phyloP scores from a whole-genome alignment of 78 protist genomes.

The Emiliania huxleyi region DNA sequence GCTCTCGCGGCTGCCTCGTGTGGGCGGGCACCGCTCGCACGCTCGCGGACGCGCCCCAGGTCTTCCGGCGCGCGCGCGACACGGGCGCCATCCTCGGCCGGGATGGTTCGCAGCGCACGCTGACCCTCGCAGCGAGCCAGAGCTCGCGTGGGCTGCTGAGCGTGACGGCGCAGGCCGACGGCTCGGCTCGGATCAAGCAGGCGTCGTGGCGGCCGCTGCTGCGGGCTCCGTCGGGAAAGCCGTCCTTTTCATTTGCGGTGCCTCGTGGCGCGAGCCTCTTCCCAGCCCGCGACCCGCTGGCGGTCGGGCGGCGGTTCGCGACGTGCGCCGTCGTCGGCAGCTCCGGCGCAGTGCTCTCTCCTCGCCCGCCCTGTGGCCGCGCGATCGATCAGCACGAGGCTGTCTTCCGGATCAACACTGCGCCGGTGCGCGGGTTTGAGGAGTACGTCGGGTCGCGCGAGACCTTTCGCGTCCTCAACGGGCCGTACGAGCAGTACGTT shows the following conservation, averaged over 20 bases:
- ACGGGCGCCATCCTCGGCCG: too few species aligned
- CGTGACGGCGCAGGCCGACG: not conserved
- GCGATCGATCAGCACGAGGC: not conserved
- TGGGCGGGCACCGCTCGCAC: too few species aligned
- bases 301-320: not conserved
- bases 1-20: too few species aligned
- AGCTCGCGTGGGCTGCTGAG: not conserved
- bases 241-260: not conserved
- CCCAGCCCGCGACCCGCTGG: not conserved
- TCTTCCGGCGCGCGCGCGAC: too few species aligned
- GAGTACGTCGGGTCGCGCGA: not conserved
- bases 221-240: not conserved
- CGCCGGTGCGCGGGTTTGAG: not conserved
- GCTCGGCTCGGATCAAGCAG: not conserved
- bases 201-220: not conserved
- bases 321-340: not conserved
- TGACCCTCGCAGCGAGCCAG: not conserved
- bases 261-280: not conserved
- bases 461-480: not conserved
- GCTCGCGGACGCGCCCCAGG: too few species aligned
- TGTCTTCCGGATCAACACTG: not conserved
- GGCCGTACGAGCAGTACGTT: not conserved
- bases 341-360: not conserved
- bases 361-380: not conserved
- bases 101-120: too few species aligned